These are phyloP conservation scores for Populus alba DNA, from an alignment of 345 rosid species.

Conservation along the genomic window DNA sequence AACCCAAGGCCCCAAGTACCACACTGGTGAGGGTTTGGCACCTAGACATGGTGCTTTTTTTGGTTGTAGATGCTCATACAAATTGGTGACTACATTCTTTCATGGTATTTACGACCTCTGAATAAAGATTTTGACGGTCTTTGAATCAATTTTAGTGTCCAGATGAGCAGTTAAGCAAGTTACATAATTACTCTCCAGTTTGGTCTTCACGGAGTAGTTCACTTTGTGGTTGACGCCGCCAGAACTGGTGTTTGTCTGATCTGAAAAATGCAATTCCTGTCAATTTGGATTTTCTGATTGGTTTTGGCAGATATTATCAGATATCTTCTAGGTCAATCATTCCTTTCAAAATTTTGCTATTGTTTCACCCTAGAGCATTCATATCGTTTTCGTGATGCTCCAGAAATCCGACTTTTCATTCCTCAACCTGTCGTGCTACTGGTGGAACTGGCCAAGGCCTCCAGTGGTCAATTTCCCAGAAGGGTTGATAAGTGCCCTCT, in stretches of 20 bases:
- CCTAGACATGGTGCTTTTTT: neutral
- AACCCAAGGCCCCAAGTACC: neutral
- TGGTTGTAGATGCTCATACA: neutral
- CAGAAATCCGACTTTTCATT: neutral
- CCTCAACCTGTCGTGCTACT: too few species aligned
- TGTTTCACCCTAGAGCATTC: neutral
- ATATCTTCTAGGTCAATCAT: neutral
- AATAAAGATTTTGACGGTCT: neutral
- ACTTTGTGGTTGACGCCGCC: neutral
- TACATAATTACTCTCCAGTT: neutral
- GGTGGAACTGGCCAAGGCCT: too few species aligned
- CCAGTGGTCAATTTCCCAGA: too few species aligned
- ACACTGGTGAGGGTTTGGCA: constrained; percentile 2
- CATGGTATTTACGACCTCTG: neutral
- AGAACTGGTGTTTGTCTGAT: neutral
- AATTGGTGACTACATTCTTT: neutral
- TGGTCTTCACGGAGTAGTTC: neutral
- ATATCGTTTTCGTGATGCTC: neutral
- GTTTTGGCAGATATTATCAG: neutral
- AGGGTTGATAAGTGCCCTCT: too few species aligned
- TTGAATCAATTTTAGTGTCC: neutral
- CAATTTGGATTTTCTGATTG: neutral
- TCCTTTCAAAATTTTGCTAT: neutral
- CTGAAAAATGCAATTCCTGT: neutral
- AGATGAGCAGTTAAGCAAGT: neutral